Evolutionary conservation across 1,284 basidiomycete genomes (phyloP).

Genomic region (Ceratobasidium sp.): DNA sequence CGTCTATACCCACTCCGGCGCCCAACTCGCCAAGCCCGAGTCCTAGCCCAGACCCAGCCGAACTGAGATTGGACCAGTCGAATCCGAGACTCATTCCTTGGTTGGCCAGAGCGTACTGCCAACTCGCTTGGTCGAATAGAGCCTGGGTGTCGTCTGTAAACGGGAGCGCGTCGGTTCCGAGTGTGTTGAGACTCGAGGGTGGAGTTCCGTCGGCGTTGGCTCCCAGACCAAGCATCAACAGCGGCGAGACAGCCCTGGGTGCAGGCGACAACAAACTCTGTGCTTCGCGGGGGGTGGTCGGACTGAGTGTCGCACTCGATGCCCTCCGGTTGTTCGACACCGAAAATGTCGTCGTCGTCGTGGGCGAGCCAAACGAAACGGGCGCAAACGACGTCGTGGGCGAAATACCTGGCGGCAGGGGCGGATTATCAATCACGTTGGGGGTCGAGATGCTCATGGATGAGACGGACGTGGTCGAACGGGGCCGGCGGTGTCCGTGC

Average conservation of each 20-base stretch:
- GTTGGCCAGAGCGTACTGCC: conserved; percentile 34
- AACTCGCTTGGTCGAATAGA: conserved; percentile 29
- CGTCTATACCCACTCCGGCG: neutral
- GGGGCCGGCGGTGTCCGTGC: neutral
- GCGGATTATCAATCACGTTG: conserved; percentile 12
- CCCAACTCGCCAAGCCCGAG: conserved; percentile 15
- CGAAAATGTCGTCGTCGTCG: neutral
- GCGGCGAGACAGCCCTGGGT: conserved; percentile 6
- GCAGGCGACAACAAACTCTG: conserved; percentile 14
- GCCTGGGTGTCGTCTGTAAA: conserved; percentile 30
- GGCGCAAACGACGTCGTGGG: neutral
- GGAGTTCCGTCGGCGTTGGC: conserved; percentile 10
- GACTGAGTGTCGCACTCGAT: conserved; percentile 27
- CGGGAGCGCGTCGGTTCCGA: conserved; percentile 5
- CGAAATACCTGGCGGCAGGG: conserved; percentile 10
- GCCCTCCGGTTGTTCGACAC: conserved; percentile 12
- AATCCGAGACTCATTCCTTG: conserved; percentile 8
- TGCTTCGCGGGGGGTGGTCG: conserved; percentile 13
- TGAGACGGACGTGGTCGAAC: conserved; percentile 7
- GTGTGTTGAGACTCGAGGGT: neutral
- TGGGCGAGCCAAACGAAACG: conserved; percentile 3
- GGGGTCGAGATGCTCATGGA: neutral
- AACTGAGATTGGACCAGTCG: conserved; percentile 9
- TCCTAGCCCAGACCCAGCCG: neutral
- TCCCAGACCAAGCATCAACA: conserved; percentile 10